Evolutionary conservation across 2,329 filamentous ascomycete species (phyloP).

Genomic region (Fusarium penzigii): DNA sequence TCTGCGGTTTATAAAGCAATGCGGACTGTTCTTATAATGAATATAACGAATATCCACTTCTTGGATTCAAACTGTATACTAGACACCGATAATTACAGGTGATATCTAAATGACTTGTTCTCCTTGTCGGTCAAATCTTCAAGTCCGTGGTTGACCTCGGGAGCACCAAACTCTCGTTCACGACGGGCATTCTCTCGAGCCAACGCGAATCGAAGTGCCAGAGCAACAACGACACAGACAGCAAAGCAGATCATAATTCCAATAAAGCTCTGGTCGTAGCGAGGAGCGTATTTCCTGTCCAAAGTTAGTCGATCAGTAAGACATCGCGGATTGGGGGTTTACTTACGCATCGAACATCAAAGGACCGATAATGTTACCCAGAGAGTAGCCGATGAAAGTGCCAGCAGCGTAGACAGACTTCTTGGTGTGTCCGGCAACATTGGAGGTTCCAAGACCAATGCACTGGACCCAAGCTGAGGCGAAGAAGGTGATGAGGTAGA

Average conservation of each 20-base stretch:
- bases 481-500: slow-evolving; percentile 35
- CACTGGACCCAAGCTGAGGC: slow-evolving; percentile 32
- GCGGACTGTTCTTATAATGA: too few relatives aligned
- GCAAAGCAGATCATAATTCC: slow-evolving; percentile 37
- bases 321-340: not conserved
- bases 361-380: slow-evolving; percentile 37
- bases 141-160: slow-evolving; percentile 36
- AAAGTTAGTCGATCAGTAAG: not conserved
- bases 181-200: slow-evolving; percentile 32
- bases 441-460: slow-evolving; percentile 34
- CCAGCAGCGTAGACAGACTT: slow-evolving; percentile 32
- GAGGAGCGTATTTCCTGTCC: slow-evolving; percentile 29
- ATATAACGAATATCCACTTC: too few relatives aligned
- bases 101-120: slow-evolving; percentile 23
- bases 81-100: not conserved
- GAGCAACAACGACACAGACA: slow-evolving; percentile 31
- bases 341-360: slow-evolving; percentile 35
- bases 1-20: too few relatives aligned
- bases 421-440: slow-evolving; percentile 36
- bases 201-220: slow-evolving; percentile 31
- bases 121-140: slow-evolving; percentile 40
- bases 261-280: slow-evolving; percentile 31
- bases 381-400: slow-evolving; percentile 36
- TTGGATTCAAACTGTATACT: not conserved
- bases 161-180: slow-evolving; percentile 32